Base-by-base conservation (phyloP, 176 grass and related monocot genomes). In the Paspalum notatum region DNA sequence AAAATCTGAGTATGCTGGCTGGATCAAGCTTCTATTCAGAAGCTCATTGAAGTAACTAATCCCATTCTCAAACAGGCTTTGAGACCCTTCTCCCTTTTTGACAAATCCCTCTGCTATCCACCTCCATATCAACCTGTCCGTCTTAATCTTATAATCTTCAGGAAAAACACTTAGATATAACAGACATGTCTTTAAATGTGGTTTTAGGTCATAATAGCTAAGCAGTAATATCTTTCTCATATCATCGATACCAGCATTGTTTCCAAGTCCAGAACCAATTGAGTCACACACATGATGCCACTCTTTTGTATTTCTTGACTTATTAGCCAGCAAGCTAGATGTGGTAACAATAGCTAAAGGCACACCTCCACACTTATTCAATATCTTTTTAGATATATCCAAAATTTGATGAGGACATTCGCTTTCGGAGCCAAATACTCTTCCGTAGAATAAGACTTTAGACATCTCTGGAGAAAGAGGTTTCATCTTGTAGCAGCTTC, bases 1-100 rank as follows among this genome's bases (percentile, higher is more conserved):
- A n/a, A n/a, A 1, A 43, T 5, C 1, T 1, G 0, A 6, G 5
- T 0, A 0, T 42, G 0, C 39, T 67, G 4, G 8, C 2, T 47
- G 66, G 8, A 69, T 69, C 5, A 69, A 12, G 42, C 43, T 69
- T 69, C n/a, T 69, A 8, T 69, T 69, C 4, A 24, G 0, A 15
- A 69, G 66, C n/a, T 47, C 42, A 25, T 8, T 1, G 11, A 69
- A 47, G 12, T n/a, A 66, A 12, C 38, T 12, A 9, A 12, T 1
- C 2, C 62, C 38, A 11, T 41, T 1, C 2, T 42, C 65, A 24
- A 45, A 45, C 13, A 45, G 45, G 11, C 40, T 45, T 12, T 22
- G 4, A 0, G 1, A 4, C 9, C 0, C 40, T 44, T 68, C 65
- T 68, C 1, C 9, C n/a, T 1, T 39, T 7, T 12, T 1, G 5